A percentile compares a stretch with the other conserved stretches of the same genome.
Evolutionary conservation across 768 basidiomycete genomes (phyloP).

Genomic region (Chiua virens): DNA sequence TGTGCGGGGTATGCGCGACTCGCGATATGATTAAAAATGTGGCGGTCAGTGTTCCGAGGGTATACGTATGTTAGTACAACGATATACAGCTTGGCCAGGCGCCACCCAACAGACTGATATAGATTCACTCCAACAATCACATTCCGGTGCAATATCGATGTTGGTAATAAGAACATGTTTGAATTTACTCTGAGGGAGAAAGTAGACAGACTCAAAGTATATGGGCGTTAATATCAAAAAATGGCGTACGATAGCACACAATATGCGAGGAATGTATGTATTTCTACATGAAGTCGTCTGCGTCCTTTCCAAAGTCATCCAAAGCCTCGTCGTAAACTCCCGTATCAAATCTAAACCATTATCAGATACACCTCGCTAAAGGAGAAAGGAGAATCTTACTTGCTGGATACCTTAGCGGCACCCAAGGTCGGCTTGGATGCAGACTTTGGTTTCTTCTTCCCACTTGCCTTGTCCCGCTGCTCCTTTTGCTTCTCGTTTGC

Average conservation of each 20-base stretch:
- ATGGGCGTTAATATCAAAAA: conserved; percentile 1
- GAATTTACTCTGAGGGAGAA: too few species aligned
- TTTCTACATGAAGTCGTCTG: conserved; percentile 89
- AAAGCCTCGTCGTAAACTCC: conserved; percentile 82
- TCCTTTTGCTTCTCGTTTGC: conserved; percentile 97
- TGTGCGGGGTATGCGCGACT: too few species aligned
- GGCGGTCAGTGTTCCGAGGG: too few species aligned
- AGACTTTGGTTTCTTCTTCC: conserved; percentile 86
- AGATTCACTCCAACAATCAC: not conserved
- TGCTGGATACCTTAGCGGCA: conserved; percentile 61
- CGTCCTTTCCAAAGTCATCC: conserved; percentile 78
- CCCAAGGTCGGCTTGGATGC: conserved; percentile 75
- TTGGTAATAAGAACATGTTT: too few species aligned
- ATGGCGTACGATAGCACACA: conserved; percentile 13
- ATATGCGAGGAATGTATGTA: conserved; percentile 16
- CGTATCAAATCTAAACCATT: conserved; percentile 65
- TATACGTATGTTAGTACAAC: too few species aligned
- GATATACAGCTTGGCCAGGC: too few species aligned
- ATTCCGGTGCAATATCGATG: too few species aligned
- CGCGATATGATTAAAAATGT: too few species aligned
- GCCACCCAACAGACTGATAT: too few species aligned
- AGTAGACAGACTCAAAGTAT: too few species aligned
- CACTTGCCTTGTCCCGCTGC: conserved; percentile 77
- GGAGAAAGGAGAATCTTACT: conserved; percentile 37
- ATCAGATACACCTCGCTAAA: conserved; percentile 13